Percentiles rank a stretch among this genome's conserved stretches.
Evolutionary conservation across 768 basidiomycete genomes (phyloP).

Genomic region (Lyophyllum decastes): DNA sequence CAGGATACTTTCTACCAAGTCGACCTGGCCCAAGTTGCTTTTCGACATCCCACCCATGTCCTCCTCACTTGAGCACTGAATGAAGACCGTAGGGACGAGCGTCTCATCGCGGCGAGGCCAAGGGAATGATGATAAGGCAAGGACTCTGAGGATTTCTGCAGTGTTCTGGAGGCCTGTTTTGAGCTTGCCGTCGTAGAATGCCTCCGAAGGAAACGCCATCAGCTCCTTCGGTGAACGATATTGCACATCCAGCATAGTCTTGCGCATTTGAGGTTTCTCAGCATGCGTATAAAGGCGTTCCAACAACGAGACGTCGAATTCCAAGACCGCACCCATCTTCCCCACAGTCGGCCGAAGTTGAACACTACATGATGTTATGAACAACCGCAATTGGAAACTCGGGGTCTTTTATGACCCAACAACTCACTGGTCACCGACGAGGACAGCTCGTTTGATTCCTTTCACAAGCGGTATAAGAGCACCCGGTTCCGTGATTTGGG

Average conservation of each 20-base stretch:
- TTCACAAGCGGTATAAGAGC: conserved; percentile 70
- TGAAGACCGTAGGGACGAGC: conserved; percentile 55
- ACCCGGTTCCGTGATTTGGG: conserved; percentile 68
- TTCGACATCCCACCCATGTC: conserved; percentile 61
- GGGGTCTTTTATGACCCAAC: too few relatives aligned
- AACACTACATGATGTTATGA: conserved; percentile 40
- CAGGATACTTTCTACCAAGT: conserved; percentile 49
- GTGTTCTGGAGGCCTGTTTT: conserved; percentile 44
- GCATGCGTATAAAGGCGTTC: conserved; percentile 56
- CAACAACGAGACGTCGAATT: conserved; percentile 62
- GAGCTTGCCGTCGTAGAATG: conserved; percentile 62
- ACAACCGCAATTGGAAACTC: too few relatives aligned
- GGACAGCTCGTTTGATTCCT: conserved; percentile 53
- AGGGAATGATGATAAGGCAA: conserved; percentile 48
- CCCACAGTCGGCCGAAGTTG: conserved; percentile 68
- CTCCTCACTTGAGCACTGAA: conserved; percentile 59
- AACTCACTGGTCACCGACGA: conserved; percentile 70
- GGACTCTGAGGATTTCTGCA: conserved; percentile 35
- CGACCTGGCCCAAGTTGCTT: conserved; percentile 60
- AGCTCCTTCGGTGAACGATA: conserved; percentile 64
- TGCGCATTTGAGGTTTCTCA: conserved; percentile 36
- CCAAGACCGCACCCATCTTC: conserved; percentile 55
- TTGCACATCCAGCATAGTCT: conserved; percentile 70
- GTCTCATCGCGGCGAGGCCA: conserved; percentile 48
- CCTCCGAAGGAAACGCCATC: conserved; percentile 59